A percentile compares a stretch with the other conserved stretches of the same genome.
Evolutionary conservation across 2,329 filamentous ascomycete species (phyloP).

Genomic region (Cladorrhinum sp.): DNA sequence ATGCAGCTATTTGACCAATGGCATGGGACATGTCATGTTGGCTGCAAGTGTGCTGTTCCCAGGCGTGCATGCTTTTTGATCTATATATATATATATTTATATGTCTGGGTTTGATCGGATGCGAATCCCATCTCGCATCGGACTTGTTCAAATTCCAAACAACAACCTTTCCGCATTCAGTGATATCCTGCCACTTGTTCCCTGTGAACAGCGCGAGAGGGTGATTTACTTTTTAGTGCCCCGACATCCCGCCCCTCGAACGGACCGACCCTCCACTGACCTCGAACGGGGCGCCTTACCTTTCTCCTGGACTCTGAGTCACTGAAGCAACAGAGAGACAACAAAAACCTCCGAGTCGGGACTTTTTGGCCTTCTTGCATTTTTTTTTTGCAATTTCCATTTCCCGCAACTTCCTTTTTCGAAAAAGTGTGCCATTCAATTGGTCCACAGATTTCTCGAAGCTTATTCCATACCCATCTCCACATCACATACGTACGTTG

Average conservation of each 20-base stretch:
- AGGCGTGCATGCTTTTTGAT: not conserved
- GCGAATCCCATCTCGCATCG: not conserved
- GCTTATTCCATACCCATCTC: not conserved
- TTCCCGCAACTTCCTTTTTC: not conserved
- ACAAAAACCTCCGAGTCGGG: not conserved
- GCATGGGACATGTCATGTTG: not conserved
- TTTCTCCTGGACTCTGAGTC: conserved; percentile 1
- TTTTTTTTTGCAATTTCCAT: not conserved
- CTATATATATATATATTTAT: not conserved
- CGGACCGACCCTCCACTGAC: conserved; percentile 4
- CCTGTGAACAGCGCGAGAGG: not conserved
- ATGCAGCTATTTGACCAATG: not conserved
- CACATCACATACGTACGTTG: not conserved
- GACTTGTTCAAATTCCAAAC: not conserved
- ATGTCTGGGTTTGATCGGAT: not conserved
- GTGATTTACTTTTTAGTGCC: conserved; percentile 2
- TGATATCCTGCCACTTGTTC: not conserved
- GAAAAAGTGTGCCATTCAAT: not conserved
- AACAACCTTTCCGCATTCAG: not conserved
- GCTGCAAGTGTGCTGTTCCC: not conserved
- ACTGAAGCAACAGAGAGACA: not conserved
- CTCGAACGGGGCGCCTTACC: not conserved
- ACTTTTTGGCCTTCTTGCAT: not conserved
- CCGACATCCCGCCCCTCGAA: conserved; percentile 3
- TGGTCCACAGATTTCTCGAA: not conserved